A percentile compares a stretch with the other conserved stretches of the same genome.
phyloP scores from a whole-genome alignment of 768 basidiomycete species.

The Rhizopogon sp. region DNA sequence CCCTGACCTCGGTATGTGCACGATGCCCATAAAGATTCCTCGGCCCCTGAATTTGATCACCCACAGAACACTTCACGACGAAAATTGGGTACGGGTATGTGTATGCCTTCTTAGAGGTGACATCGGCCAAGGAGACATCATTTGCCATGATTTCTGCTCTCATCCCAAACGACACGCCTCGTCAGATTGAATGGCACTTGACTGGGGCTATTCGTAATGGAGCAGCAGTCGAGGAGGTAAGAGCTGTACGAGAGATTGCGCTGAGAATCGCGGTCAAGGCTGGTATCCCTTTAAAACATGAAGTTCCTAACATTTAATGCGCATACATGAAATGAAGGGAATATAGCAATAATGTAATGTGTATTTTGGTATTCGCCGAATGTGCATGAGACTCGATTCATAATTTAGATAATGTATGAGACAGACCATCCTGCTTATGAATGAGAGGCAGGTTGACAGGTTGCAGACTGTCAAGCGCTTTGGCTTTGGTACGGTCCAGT shows the following conservation, averaged over 20 bases:
- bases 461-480: too few species aligned
- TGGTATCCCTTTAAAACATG: conserved; percentile 49
- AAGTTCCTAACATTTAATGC: conserved; percentile 42
- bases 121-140: conserved; percentile 51
- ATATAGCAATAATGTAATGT: neutral
- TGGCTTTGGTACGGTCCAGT: too few species aligned
- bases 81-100: conserved; percentile 52
- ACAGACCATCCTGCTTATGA: too few species aligned
- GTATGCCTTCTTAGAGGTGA: conserved; percentile 44
- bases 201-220: conserved; percentile 50
- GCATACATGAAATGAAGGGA: neutral
- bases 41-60: neutral
- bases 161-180: conserved; percentile 57
- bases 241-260: conserved; percentile 50
- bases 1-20: conserved; percentile 56
- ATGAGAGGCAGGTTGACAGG: too few species aligned
- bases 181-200: conserved; percentile 65
- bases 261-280: conserved; percentile 43
- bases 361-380: too few species aligned
- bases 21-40: neutral
- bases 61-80: conserved; percentile 48
- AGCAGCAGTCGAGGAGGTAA: conserved; percentile 46
- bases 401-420: too few species aligned
- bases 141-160: conserved; percentile 58
- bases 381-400: too few species aligned